Conservation (phyloP, 768 basidiomycete genomes). For the Trametes cubensis region DNA sequence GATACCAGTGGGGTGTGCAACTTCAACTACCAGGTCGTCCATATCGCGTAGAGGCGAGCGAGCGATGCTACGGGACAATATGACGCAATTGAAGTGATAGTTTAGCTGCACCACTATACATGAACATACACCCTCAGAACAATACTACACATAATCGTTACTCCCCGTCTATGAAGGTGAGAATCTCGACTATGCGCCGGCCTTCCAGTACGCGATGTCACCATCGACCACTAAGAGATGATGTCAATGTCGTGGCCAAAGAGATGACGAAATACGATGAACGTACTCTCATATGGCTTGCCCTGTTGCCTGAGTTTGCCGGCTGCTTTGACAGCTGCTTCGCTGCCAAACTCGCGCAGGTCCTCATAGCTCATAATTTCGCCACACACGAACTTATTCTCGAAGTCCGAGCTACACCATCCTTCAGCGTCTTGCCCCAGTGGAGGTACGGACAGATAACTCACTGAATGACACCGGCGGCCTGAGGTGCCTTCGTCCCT, state of each 20-base stretch:
- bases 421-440: background rate
- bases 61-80: background rate
- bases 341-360: slow-evolving; percentile 88
- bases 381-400: slow-evolving; percentile 97
- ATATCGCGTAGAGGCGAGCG: slow-evolving; percentile 4
- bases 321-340: slow-evolving; percentile 89
- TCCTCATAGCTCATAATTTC: slow-evolving; percentile 95
- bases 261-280: background rate
- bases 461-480: slow-evolving; percentile 97
- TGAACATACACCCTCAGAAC: slow-evolving; percentile 12
- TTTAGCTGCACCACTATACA: slow-evolving; percentile 15
- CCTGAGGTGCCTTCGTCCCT: slow-evolving; percentile 94
- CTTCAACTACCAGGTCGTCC: slow-evolving; percentile 13
- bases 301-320: slow-evolving; percentile 96
- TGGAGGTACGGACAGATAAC: no score
- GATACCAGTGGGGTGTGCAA: slow-evolving; percentile 9
- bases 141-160: background rate
- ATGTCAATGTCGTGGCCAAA: background rate
- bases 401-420: slow-evolving; percentile 80
- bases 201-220: slow-evolving; percentile 92
- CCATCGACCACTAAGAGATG: slow-evolving; percentile 71
- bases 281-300: slow-evolving; percentile 92
- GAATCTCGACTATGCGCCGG: slow-evolving; percentile 38
- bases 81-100: background rate
- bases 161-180: background rate